Evolutionary conservation across 257 asterid species (phyloP).

Genomic region (Knoxia roxburghii): DNA sequence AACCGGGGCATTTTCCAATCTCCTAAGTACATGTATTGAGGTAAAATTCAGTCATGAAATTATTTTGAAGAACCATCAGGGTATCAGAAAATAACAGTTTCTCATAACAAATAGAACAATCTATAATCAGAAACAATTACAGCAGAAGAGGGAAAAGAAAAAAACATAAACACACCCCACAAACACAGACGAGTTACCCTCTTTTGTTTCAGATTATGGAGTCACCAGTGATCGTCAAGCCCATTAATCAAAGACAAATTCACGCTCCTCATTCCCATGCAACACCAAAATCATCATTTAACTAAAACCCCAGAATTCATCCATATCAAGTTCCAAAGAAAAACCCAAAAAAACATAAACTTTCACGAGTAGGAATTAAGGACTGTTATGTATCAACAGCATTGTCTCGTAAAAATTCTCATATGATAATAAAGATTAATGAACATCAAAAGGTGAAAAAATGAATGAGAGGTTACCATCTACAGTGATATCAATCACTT

Average conservation of each 20-base stretch:
- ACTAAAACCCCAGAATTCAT: neutral
- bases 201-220: neutral
- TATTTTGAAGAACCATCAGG: neutral
- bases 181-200: neutral
- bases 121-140: neutral
- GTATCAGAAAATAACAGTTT: neutral
- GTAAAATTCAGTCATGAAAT: neutral
- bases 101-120: neutral
- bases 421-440: neutral
- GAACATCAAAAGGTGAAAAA: neutral
- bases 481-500: neutral
- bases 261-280: neutral
- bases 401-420: neutral
- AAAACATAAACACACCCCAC: neutral
- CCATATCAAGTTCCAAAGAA: neutral
- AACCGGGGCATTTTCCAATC: too few relatives aligned
- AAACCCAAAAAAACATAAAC: neutral
- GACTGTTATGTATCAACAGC: neutral
- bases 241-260: neutral
- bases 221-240: neutral
- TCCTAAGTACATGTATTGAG: too few relatives aligned
- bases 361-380: neutral
- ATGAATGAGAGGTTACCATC: neutral
- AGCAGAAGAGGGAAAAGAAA: neutral
- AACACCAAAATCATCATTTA: slow-evolving; percentile 1